Percentiles rank a stretch among this genome's conserved stretches.
Conservation (phyloP, 352 stramenopile genomes). For the Thalassiosira hispida region DNA sequence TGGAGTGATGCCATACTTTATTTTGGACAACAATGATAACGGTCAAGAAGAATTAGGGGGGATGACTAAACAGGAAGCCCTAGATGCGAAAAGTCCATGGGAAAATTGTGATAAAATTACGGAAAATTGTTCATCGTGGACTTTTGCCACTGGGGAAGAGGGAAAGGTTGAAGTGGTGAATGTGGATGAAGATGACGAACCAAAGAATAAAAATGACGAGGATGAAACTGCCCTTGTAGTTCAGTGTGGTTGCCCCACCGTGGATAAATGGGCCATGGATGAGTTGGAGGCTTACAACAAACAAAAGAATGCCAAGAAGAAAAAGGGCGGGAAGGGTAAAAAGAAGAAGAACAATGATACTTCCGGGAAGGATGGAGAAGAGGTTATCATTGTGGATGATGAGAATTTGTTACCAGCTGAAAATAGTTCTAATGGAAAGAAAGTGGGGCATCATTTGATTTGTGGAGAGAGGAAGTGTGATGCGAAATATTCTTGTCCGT, state of each 20-base stretch:
- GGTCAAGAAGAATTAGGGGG: neutral
- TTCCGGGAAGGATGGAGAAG: constrained; percentile 5
- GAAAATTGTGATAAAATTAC: constrained; percentile 12
- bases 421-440: neutral
- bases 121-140: neutral
- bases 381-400: constrained; percentile 23
- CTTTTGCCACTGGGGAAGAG: constrained; percentile 8
- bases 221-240: constrained; percentile 4
- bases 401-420: constrained; percentile 2
- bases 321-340: constrained; percentile 30
- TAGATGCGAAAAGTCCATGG: constrained; percentile 42
- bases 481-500: constrained; percentile 34
- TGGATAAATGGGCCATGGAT: constrained; percentile 43
- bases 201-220: constrained; percentile 11
- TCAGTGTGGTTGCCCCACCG: constrained; percentile 42
- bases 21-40: constrained; percentile 13
- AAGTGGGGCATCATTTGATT: constrained; percentile 19
- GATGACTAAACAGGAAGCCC: neutral
- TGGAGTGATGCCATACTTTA: constrained; percentile 25
- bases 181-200: constrained; percentile 17
- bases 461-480: constrained; percentile 39
- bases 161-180: constrained; percentile 13
- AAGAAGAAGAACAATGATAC: constrained; percentile 17
- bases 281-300: constrained; percentile 34
- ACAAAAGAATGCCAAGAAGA: constrained; percentile 30